Base-by-base conservation (phyloP, 73 alveolate genomes). In the Tetrahymena borealis region DNA sequence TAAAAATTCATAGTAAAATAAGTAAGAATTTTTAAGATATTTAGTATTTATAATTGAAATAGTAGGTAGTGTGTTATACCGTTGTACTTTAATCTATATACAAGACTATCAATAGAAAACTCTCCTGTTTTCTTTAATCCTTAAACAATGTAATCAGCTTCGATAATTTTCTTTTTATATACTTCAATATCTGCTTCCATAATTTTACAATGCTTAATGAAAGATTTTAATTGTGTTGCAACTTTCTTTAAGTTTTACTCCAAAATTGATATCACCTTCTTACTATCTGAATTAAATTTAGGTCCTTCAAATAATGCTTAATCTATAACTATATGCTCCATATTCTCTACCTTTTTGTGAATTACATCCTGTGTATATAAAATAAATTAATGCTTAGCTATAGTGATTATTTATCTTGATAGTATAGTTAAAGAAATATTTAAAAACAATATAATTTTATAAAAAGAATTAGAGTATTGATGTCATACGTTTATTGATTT, bases 101-200 rank as follows among this genome's bases (percentile, higher is more conserved):
- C 85, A 60, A 60, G 85, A 60, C 28, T 60, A 9, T 60, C 85
- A 24, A 60, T 60, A 24, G 85, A 60, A 15, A 60, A 60, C 31
- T 60, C 85, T 4, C 85, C 85, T 2, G 85, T 60, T 60, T 60
- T 60, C 85, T 60, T 60, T 13, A 60, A 6, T 4, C 85, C 85
- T 60, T 60, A 20, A 32, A 60, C n/a, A 60, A 60, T 60, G 13
- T 60, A 60, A 60, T 60, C 85, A 15, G 85, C 85, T 24, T 60
- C 85, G n/a, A 60, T n/a, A n/a, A 60, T 60, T n/a, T 60, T 60
- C 10, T n/a, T 60, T 60, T 60, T 60, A 15, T 60, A 60, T 24
- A 60, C 85, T 60, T 60, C 85, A 60, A 60, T 60, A 60, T 60
- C 85, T 24, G 85, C 85, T 60, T 60, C 85, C 85, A 60, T 60